Percentiles rank a stretch among this genome's conserved stretches.
Evolutionary conservation across 768 basidiomycete species (phyloP).

Genomic region (Serendipita sp.): DNA sequence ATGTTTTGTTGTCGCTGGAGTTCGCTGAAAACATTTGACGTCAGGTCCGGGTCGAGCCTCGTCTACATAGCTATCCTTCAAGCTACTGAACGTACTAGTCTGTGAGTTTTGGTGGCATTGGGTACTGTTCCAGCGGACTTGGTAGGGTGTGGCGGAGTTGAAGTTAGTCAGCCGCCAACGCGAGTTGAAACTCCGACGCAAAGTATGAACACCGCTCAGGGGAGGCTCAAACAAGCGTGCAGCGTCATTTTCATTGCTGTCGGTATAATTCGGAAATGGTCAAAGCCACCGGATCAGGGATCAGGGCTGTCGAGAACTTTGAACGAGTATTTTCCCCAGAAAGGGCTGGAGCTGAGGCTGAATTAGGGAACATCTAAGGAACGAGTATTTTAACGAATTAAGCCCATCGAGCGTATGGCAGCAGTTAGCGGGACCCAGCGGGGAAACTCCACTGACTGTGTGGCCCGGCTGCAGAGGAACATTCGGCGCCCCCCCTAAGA

Average conservation of each 20-base stretch:
- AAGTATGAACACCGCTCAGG: background rate
- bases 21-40: slow-evolving; percentile 28
- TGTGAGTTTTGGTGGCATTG: slow-evolving; percentile 4
- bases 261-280: background rate
- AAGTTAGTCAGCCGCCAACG: background rate
- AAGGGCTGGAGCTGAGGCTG: no score
- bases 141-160: background rate
- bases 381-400: no score
- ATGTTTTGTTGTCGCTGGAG: slow-evolving; percentile 66
- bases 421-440: no score
- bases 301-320: no score
- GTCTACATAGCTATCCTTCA: background rate
- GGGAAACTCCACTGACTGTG: no score
- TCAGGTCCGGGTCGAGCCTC: background rate
- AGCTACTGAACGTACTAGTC: background rate
- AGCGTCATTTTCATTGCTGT: background rate
- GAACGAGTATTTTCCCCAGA: no score
- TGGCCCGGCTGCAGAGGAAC: no score
- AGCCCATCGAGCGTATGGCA: no score
- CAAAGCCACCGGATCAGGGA: no score
- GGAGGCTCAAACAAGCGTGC: background rate
- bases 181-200: background rate
- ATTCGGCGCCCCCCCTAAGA: no score
- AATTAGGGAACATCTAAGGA: no score
- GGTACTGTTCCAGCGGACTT: background rate